Conservation (phyloP, 768 basidiomycete genomes). For the Trametes cingulata region DNA sequence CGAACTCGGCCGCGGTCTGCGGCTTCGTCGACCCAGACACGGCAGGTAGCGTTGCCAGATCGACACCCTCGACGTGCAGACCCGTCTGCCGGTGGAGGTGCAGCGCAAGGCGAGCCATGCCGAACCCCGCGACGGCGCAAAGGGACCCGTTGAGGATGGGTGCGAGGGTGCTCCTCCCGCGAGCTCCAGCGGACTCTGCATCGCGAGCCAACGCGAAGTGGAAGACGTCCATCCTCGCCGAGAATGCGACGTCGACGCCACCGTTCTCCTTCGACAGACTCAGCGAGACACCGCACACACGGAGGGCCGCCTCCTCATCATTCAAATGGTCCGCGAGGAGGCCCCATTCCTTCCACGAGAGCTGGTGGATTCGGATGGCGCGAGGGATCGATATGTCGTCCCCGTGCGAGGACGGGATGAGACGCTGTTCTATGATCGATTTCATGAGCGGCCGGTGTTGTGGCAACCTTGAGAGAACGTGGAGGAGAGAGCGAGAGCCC, state of each 20-base stretch:
- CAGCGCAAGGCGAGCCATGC: slow-evolving; percentile 38
- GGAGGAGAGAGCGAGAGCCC: no score
- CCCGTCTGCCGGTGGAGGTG: slow-evolving; percentile 32
- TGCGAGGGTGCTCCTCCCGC: neutral
- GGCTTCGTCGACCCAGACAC: slow-evolving; percentile 23
- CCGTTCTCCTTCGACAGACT: slow-evolving; percentile 11
- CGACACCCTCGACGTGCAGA: slow-evolving; percentile 37
- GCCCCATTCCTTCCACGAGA: neutral
- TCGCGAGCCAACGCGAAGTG: neutral
- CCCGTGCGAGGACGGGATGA: no score
- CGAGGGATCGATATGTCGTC: neutral
- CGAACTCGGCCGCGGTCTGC: slow-evolving; percentile 31
- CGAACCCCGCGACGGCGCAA: slow-evolving; percentile 33
- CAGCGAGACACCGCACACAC: slow-evolving; percentile 17
- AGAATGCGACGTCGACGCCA: slow-evolving; percentile 15
- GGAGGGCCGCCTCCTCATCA: neutral
- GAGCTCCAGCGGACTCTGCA: neutral
- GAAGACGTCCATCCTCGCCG: slow-evolving; percentile 12
- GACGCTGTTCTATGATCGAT: no score
- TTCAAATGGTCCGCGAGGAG: neutral
- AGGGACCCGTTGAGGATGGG: neutral
- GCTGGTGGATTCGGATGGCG: neutral
- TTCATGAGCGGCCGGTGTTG: no score
- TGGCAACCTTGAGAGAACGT: no score
- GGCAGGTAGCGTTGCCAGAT: slow-evolving; percentile 36